A percentile compares a stretch with the other conserved stretches of the same genome.
Conservation (phyloP, 2,329 filamentous ascomycete genomes). For the Colletotrichum simmondsii region DNA sequence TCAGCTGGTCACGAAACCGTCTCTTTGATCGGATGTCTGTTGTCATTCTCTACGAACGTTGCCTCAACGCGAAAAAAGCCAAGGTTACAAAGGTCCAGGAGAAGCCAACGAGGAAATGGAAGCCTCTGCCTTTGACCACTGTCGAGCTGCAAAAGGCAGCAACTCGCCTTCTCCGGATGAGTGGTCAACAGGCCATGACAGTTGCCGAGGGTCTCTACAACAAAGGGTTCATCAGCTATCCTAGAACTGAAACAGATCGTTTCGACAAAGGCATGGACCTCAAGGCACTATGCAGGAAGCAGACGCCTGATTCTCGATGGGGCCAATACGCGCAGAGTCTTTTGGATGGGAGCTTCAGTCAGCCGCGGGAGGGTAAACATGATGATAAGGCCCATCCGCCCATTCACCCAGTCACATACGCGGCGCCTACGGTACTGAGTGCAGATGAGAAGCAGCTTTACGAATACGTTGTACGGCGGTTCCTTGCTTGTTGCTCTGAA, state of each 20-base stretch:
- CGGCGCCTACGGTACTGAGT: constrained; percentile 70
- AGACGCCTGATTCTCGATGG: constrained; percentile 81
- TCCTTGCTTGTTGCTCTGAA: constrained; percentile 94
- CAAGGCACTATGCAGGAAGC: constrained; percentile 82
- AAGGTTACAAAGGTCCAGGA: constrained; percentile 87
- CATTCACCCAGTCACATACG: constrained; percentile 94
- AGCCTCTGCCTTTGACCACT: constrained; percentile 91
- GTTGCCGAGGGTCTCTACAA: constrained; percentile 90
- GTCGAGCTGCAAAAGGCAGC: constrained; percentile 98
- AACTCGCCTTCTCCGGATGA: constrained; percentile 88
- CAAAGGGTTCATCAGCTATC: constrained; percentile 96
- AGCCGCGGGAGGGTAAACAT: constrained; percentile 84
- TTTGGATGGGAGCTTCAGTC: constrained; percentile 79
- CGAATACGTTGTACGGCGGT: constrained; percentile 91
- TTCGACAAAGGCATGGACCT: constrained; percentile 94
- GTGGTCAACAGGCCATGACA: constrained; percentile 89
- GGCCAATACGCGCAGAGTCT: constrained; percentile 82
- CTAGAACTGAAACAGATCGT: constrained; percentile 94
- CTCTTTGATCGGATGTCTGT: constrained; percentile 90
- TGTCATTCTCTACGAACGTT: constrained; percentile 86
- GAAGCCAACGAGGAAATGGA: constrained; percentile 94
- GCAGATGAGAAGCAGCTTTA: constrained; percentile 82
- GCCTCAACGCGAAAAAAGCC: constrained; percentile 79
- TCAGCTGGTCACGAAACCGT: constrained; percentile 83
- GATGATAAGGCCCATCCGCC: constrained; percentile 98